Conservation (phyloP, 2,329 filamentous ascomycete genomes). For the Pseudogymnoascus sp. region DNA sequence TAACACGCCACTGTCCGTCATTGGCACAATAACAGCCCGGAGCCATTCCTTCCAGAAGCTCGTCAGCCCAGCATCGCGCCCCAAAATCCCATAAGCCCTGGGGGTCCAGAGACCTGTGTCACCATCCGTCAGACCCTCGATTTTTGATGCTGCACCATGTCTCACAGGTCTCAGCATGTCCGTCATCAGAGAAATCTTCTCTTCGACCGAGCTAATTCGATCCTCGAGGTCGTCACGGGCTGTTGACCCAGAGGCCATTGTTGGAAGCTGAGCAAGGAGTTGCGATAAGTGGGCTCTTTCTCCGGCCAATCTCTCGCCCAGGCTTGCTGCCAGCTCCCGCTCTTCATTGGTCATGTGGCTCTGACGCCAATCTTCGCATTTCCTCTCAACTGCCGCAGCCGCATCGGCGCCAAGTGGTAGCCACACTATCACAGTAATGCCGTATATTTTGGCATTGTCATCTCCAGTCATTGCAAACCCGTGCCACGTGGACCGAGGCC, state of each 20-base stretch:
- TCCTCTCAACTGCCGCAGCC: slow-evolving; percentile 74
- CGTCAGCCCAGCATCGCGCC: slow-evolving; percentile 73
- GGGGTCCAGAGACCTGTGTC: slow-evolving; percentile 96
- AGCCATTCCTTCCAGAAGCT: slow-evolving; percentile 99
- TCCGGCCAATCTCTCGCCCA: slow-evolving; percentile 78
- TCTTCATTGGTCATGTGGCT: slow-evolving; percentile 85
- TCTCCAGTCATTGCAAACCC: slow-evolving; percentile 96
- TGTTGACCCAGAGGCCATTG: slow-evolving; percentile 69
- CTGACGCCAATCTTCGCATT: slow-evolving; percentile 80
- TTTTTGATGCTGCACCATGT: slow-evolving; percentile 92
- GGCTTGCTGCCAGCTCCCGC: slow-evolving; percentile 81
- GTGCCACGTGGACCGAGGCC: slow-evolving; percentile 95
- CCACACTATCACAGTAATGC: slow-evolving; percentile 88
- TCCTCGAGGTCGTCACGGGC: slow-evolving; percentile 84
- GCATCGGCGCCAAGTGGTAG: slow-evolving; percentile 74
- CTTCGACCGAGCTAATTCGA: slow-evolving; percentile 89
- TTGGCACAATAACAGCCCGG: slow-evolving; percentile 85
- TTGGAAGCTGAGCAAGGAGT: slow-evolving; percentile 75
- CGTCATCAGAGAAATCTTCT: slow-evolving; percentile 95
- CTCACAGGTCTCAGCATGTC: slow-evolving; percentile 87
- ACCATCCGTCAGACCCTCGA: slow-evolving; percentile 89
- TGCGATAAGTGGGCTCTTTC: slow-evolving; percentile 88
- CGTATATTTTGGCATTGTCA: slow-evolving; percentile 86
- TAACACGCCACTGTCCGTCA: slow-evolving; percentile 80
- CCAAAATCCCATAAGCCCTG: slow-evolving; percentile 85